Evolutionary conservation across 2,329 filamentous ascomycete species (phyloP), one percentile per base, ranked within the genome.

Genomic region (Alternaria arborescens): DNA sequence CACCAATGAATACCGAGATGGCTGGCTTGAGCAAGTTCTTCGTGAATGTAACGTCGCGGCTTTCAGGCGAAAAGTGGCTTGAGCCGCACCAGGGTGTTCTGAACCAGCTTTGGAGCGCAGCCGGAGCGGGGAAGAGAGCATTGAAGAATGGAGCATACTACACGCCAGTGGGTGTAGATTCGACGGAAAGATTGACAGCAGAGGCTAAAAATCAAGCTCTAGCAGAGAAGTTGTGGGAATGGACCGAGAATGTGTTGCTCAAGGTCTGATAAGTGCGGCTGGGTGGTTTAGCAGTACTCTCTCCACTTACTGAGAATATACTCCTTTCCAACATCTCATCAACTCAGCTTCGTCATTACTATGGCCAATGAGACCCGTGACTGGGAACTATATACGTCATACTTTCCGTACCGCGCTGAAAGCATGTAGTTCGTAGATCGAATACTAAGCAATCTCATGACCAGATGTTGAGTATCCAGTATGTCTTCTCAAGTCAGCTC

Each of bases 121-220:
- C 65, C 10, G 69, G 64, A 12, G 65, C 68, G 8, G 74, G 71
- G n/a, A 71, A 62, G 54, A 62, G 65, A 34, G 68, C 73, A 8
- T 62, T 81, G 16, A 63, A 56, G 22, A 79, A 73, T 56, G 80
- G 80, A 0, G 68, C 60, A 11, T 83, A 80, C 53, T 83, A 81
- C 52, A 50, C 55, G 7, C 73, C 69, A 1, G 70, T 73, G 1
- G 72, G 66, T 1, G 51, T 62, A 34, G 46, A 64, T 40, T 52
- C 34, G 8, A 62, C 51, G 3, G 55, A 60, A 22, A 65, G 47
- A 16, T 47, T 64, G 20, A 59, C 52, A 24, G 58, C 60, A 34
- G 41, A 65, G n/a, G 57, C 42, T 30, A 61, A 8, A 51, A 58
- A 68, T 28, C 42, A 52, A n/a, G 53, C 32, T 1, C 47, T 71